Percentiles rank a stretch among this genome's conserved stretches.
Conservation (phyloP, 1,284 basidiomycete species). For the Fereydounia khargensis region DNA sequence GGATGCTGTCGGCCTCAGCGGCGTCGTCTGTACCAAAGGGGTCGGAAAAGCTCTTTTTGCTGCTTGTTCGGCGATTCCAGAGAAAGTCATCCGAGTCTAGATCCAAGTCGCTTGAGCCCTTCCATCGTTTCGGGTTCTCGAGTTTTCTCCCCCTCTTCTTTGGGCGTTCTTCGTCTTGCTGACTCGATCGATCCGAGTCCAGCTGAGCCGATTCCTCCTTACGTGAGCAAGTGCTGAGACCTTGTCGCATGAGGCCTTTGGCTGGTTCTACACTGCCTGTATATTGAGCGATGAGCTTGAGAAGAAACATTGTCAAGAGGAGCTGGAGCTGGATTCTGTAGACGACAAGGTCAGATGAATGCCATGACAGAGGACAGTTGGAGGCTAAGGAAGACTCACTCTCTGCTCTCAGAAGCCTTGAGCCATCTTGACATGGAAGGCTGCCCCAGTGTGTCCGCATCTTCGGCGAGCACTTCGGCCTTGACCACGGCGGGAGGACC, state of each 20-base stretch:
- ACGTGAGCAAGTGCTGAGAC: too few species aligned
- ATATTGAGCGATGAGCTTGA: constrained; percentile 23
- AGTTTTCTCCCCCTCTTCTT: constrained; percentile 12
- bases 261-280: background rate
- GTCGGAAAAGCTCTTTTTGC: background rate
- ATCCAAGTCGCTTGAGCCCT: constrained; percentile 9
- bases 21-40: constrained; percentile 3
- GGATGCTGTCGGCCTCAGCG: constrained; percentile 9
- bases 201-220: background rate
- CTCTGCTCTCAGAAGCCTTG: constrained; percentile 28
- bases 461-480: background rate
- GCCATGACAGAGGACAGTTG: background rate
- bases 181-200: background rate
- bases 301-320: constrained; percentile 19
- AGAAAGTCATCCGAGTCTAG: constrained; percentile 13
- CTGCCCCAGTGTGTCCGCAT: background rate
- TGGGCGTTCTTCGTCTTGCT: background rate
- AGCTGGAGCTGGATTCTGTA: constrained; percentile 30
- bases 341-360: background rate
- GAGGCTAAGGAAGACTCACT: constrained; percentile 11
- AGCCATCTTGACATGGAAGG: background rate
- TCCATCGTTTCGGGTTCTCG: constrained; percentile 26
- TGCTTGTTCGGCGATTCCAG: constrained; percentile 13
- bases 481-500: background rate
- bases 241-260: background rate